Evolutionary conservation across 192 early-diverging fungal genomes (phyloP), one percentile per base, ranked within the genome.

Genomic region (Backusella macrospora): DNA sequence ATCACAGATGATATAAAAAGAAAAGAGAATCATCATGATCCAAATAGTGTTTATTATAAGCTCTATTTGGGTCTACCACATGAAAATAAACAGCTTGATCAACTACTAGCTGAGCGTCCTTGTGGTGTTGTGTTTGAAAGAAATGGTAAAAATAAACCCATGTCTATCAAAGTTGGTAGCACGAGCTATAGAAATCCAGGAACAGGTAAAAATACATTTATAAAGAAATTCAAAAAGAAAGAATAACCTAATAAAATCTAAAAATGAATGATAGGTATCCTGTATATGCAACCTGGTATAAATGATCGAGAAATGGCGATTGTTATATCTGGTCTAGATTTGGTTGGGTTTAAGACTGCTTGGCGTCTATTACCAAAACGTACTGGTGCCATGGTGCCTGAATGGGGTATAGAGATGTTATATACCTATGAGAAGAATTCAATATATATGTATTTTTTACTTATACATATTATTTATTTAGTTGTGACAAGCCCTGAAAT

Each of bases 331-430:
- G 84, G 84, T 18, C 34, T 81, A 0, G 84, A 87, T 77, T 37
- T 21, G 2, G 64, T 71, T 16, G 86, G 86, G 3, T 70, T 87
- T 4, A 69, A 78, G 21, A 69, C 66, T 3, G 83, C 84, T 1
- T 68, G 77, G 8, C 71, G 78, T 45, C 68, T 87, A n/a, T 73
- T 87, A 39, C 86, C 84, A 10, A 84, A 81, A 44, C 79, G 83
- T 9, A 83, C 86, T 23, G 86, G 86, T 4, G 75, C 84, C 5
- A 34, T 85, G 13, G 77, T 87, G 26, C 84, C 86, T 34, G 86
- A 87, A 65, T 87, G 84, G 82, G 73, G 83, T 82, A 34, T 34
- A n/a, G n/a, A n/a, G n/a, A 83, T 78, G 52, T 29, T 23, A 23
- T 55, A 12, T 12, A 29, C 7, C 12, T 10, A 26, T 13, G 39